These are phyloP conservation scores for Amauroascus niger DNA, from an alignment of 2,329 filamentous ascomycete genomes.

Conservation along the genomic window DNA sequence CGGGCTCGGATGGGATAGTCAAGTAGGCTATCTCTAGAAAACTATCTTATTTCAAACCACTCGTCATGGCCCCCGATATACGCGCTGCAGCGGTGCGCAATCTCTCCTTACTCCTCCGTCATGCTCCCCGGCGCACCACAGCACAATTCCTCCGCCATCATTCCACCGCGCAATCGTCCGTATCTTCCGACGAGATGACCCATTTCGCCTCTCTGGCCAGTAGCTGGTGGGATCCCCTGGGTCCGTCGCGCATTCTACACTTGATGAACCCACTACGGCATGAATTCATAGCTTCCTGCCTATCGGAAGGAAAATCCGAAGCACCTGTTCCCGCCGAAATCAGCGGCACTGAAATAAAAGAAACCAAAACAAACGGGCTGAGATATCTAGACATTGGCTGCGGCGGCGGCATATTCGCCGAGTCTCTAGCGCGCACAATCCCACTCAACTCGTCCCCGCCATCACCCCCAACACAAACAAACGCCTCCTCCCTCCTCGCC, in stretches of 20 bases:
- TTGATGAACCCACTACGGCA: slow-evolving; percentile 97
- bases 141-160: slow-evolving; percentile 14
- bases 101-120: slow-evolving; percentile 12
- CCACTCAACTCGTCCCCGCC: slow-evolving; percentile 17
- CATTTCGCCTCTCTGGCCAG: slow-evolving; percentile 92
- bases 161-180: slow-evolving; percentile 46
- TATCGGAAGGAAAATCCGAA: slow-evolving; percentile 38
- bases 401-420: slow-evolving; percentile 92
- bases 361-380: slow-evolving; percentile 34
- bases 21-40: neutral
- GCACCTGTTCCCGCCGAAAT: slow-evolving; percentile 16
- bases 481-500: slow-evolving; percentile 36
- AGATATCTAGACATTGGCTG: slow-evolving; percentile 87
- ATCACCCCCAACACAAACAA: slow-evolving; percentile 26
- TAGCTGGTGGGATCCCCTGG: slow-evolving; percentile 95
- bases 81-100: slow-evolving; percentile 10
- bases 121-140: slow-evolving; percentile 8
- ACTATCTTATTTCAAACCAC: neutral
- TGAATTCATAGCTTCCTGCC: slow-evolving; percentile 73
- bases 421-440: slow-evolving; percentile 45
- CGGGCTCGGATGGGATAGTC: neutral
- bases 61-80: slow-evolving; percentile 4
- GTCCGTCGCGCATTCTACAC: slow-evolving; percentile 82
- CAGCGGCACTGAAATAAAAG: neutral
- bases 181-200: slow-evolving; percentile 79